Conservation (phyloP, 495 filamentous ascomycete species). For the Glonium stellatum region DNA sequence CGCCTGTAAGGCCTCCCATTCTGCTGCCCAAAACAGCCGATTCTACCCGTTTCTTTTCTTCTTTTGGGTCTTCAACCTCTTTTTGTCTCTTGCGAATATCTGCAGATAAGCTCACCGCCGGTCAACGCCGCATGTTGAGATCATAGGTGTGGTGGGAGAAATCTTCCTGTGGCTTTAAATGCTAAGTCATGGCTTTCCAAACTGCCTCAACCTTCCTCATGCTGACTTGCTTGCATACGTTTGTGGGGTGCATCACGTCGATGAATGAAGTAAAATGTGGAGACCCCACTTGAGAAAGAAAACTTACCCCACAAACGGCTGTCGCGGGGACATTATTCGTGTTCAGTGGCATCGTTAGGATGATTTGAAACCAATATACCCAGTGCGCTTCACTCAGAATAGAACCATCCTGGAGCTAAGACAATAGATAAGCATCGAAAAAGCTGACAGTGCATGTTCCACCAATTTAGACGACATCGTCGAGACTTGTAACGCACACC, state of each 20-base stretch:
- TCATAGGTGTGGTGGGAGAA: neutral
- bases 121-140: neutral
- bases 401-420: too few species aligned
- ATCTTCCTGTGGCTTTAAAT: neutral
- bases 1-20: neutral
- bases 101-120: slow-evolving; percentile 3
- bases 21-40: neutral
- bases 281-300: neutral
- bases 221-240: neutral
- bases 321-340: neutral
- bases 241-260: neutral
- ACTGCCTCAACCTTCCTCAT: too few species aligned
- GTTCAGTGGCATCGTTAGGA: too few species aligned
- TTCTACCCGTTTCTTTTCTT: neutral
- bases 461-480: too few species aligned
- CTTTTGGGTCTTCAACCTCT: neutral
- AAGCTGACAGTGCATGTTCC: too few species aligned
- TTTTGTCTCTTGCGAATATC: neutral
- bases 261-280: neutral
- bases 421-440: too few species aligned
- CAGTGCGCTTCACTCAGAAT: too few species aligned
- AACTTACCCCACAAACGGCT: neutral
- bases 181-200: too few species aligned
- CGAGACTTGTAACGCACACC: too few species aligned
- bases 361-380: too few species aligned